These are phyloP conservation scores for Marasmius sp. DNA, from an alignment of 1,284 basidiomycete species.

Conservation along the genomic window DNA sequence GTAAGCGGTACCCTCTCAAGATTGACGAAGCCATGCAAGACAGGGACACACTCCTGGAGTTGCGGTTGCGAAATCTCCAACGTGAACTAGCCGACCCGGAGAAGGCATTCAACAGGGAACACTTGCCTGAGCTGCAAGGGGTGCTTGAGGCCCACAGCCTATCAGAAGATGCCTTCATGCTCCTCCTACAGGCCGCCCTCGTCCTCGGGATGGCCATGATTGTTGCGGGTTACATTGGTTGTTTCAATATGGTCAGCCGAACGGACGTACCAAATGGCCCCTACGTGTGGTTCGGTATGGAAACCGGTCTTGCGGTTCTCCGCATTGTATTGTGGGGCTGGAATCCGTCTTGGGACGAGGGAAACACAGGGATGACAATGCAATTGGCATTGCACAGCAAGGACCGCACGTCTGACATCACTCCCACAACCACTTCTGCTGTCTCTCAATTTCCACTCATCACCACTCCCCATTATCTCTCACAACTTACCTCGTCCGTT, in stretches of 20 bases:
- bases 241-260: constrained; percentile 4
- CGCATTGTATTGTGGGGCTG: background rate
- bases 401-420: too few relatives aligned
- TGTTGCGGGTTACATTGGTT: constrained; percentile 7
- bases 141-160: background rate
- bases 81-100: background rate
- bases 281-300: background rate
- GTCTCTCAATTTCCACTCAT: background rate
- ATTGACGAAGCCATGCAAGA: background rate
- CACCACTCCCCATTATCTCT: background rate
- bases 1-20: background rate
- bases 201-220: constrained; percentile 1
- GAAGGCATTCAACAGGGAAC: too few relatives aligned
- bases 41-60: background rate
- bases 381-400: too few relatives aligned
- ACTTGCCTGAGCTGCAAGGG: background rate
- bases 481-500: background rate
- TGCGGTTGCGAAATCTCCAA: background rate
- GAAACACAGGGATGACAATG: background rate
- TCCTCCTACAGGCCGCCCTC: background rate
- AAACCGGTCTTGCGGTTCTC: background rate
- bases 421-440: too few relatives aligned
- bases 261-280: background rate
- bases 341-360: background rate
- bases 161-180: background rate